Conservation (phyloP, 306 rosid species). For the Trichosanthes truncata region DNA sequence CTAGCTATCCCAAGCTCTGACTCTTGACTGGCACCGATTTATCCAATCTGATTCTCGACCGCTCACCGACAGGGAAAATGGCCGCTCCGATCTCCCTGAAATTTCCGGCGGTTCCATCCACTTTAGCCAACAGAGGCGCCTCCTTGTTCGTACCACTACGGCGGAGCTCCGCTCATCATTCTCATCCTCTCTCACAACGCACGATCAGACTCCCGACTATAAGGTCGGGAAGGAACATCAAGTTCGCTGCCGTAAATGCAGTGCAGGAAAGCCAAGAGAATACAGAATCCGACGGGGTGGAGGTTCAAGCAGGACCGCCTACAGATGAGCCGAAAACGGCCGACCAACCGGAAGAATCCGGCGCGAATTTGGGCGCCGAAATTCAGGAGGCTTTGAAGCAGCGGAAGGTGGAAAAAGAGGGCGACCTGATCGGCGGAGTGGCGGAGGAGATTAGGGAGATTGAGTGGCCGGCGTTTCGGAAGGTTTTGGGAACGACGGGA, state of each 20-base stretch:
- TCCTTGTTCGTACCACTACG: neutral
- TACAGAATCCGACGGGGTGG: conserved; percentile 27
- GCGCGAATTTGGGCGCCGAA: conserved; percentile 45
- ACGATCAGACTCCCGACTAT: neutral
- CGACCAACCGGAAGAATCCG: conserved; percentile 17
- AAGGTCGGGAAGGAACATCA: neutral
- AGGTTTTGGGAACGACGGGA: conserved; percentile 80
- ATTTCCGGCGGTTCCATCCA: neutral
- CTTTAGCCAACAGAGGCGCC: neutral
- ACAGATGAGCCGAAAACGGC: conserved; percentile 5
- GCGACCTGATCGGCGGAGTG: conserved; percentile 50
- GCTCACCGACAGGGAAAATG: conserved; percentile 5
- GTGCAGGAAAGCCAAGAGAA: conserved; percentile 48
- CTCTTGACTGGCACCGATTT: neutral
- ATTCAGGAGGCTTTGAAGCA: conserved; percentile 70
- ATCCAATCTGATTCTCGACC: conserved; percentile 9
- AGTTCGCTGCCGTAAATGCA: conserved; percentile 15
- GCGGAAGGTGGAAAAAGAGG: conserved; percentile 40
- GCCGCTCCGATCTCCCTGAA: conserved; percentile 14
- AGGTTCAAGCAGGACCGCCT: neutral
- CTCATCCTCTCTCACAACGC: neutral
- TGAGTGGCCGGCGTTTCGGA: conserved; percentile 82
- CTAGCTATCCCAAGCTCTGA: neutral
- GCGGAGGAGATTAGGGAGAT: conserved; percentile 61
- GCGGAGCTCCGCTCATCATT: conserved; percentile 9